A percentile compares a stretch with the other conserved stretches of the same genome.
phyloP scores from a whole-genome alignment of 2,329 filamentous ascomycete genomes.

The Calycina marina region DNA sequence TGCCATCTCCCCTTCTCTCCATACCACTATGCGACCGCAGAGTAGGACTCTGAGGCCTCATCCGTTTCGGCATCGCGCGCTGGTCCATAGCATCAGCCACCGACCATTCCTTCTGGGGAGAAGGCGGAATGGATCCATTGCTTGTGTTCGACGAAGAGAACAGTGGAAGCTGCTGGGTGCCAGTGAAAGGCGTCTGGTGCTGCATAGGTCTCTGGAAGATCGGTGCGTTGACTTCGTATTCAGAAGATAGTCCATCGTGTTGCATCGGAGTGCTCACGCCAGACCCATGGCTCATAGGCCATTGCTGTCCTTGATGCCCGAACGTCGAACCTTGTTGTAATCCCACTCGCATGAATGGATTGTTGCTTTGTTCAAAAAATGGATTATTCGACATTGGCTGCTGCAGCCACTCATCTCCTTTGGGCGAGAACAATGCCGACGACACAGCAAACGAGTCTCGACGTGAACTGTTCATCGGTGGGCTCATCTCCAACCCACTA shows the following conservation, averaged over 20 bases:
- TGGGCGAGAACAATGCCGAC: conserved; percentile 48
- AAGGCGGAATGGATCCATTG: conserved; percentile 36
- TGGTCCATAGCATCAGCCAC: conserved; percentile 33
- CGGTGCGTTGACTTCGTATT: conserved; percentile 36
- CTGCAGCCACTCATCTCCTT: conserved; percentile 53
- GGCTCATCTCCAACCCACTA: conserved; percentile 48
- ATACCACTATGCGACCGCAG: conserved; percentile 65
- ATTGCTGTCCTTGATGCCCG: conserved; percentile 17
- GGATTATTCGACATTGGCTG: conserved; percentile 48
- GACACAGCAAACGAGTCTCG: conserved; percentile 48
- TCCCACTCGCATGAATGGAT: conserved; percentile 53
- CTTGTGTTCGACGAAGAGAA: conserved; percentile 35
- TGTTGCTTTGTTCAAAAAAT: conserved; percentile 42
- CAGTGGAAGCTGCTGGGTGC: conserved; percentile 34
- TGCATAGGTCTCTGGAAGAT: conserved; percentile 38
- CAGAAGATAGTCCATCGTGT: conserved; percentile 46
- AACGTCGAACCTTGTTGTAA: conserved; percentile 28
- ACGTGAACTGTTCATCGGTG: conserved; percentile 45
- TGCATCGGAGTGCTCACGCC: conserved; percentile 63
- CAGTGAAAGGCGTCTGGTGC: conserved; percentile 34
- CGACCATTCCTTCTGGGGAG: conserved; percentile 45
- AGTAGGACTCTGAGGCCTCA: conserved; percentile 50
- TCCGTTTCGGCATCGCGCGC: conserved; percentile 37
- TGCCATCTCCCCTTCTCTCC: conserved; percentile 35
- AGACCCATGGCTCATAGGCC: conserved; percentile 33